A percentile compares a stretch with the other conserved stretches of the same genome.
Conservation (phyloP, 2,329 filamentous ascomycete species). For the Diaporthe eres region DNA sequence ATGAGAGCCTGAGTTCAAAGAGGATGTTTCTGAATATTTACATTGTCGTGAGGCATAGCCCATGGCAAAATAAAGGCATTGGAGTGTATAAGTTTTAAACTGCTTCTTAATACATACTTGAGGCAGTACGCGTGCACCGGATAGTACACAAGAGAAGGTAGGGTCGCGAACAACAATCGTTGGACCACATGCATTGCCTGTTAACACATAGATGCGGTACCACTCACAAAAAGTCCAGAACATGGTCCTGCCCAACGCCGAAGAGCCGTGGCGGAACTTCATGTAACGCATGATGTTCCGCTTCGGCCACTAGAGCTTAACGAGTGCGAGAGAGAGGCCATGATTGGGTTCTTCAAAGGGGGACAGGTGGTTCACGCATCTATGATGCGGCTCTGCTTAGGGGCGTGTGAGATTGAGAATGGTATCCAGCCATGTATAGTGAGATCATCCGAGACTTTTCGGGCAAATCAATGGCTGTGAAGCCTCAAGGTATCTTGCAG, state of each 20-base stretch:
- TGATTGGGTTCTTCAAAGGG: neutral
- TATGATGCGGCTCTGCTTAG: slow-evolving; percentile 5
- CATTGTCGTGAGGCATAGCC: too few relatives aligned
- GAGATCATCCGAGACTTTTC: slow-evolving; percentile 14
- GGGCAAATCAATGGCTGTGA: neutral
- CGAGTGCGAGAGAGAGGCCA: neutral
- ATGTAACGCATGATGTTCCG: neutral
- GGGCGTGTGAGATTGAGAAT: neutral
- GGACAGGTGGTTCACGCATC: neutral
- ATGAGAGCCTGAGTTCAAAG: neutral
- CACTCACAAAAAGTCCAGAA: slow-evolving; percentile 6
- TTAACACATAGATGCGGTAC: neutral
- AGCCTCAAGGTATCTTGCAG: too few relatives aligned
- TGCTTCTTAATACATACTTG: neutral
- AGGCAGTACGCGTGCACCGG: neutral
- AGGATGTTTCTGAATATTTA: too few relatives aligned
- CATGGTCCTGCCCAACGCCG: neutral
- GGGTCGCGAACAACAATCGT: neutral
- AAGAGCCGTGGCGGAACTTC: neutral
- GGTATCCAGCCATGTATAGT: slow-evolving; percentile 4
- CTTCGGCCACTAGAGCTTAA: neutral
- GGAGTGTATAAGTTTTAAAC: too few relatives aligned
- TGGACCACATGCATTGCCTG: neutral
- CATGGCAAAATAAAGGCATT: neutral
- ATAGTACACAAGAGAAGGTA: neutral